A percentile compares a stretch with the other conserved stretches of the same genome.
Conservation (phyloP, 768 basidiomycete species). For the Lentinula lateritia region DNA sequence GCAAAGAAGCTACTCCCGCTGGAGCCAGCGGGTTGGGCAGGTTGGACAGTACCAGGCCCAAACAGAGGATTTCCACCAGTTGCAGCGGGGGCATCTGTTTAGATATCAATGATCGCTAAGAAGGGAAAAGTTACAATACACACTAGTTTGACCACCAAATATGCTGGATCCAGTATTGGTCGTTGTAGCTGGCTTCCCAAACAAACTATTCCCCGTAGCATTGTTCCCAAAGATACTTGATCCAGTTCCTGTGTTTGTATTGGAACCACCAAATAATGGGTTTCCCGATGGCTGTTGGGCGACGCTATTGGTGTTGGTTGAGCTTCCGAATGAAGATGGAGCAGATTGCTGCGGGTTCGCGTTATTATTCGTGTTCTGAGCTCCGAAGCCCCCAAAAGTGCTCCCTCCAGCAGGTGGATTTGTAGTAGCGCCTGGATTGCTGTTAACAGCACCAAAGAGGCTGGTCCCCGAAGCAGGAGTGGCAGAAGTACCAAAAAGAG, state of each 20-base stretch:
- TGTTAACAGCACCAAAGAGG: slow-evolving; percentile 2
- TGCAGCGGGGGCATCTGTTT: slow-evolving; percentile 14
- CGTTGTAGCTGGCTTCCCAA: slow-evolving; percentile 20
- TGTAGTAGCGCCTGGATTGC: neutral
- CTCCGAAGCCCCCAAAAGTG: slow-evolving; percentile 1
- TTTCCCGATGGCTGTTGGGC: neutral
- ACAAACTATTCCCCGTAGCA: slow-evolving; percentile 17
- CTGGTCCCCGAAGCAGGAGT: neutral
- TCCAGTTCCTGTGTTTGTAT: slow-evolving; percentile 3
- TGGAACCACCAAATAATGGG: slow-evolving; percentile 2
- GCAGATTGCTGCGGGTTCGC: slow-evolving; percentile 8
- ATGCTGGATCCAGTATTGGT: slow-evolving; percentile 18
- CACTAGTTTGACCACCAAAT: slow-evolving; percentile 21
- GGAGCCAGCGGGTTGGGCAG: slow-evolving; percentile 3
- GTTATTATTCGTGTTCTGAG: neutral
- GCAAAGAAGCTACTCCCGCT: slow-evolving; percentile 12
- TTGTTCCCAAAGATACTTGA: slow-evolving; percentile 11
- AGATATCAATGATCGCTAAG: slow-evolving; percentile 16
- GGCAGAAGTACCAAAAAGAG: slow-evolving; percentile 1
- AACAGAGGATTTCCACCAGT: slow-evolving; percentile 17
- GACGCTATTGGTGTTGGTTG: neutral
- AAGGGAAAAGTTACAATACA: neutral
- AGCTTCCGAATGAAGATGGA: slow-evolving; percentile 7
- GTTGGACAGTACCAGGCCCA: slow-evolving; percentile 11
- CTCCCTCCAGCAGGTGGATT: slow-evolving; percentile 3